Percentiles rank a stretch among this genome's conserved stretches.
phyloP scores from a whole-genome alignment of 1,284 basidiomycete genomes.

The Inonotus hispidus region DNA sequence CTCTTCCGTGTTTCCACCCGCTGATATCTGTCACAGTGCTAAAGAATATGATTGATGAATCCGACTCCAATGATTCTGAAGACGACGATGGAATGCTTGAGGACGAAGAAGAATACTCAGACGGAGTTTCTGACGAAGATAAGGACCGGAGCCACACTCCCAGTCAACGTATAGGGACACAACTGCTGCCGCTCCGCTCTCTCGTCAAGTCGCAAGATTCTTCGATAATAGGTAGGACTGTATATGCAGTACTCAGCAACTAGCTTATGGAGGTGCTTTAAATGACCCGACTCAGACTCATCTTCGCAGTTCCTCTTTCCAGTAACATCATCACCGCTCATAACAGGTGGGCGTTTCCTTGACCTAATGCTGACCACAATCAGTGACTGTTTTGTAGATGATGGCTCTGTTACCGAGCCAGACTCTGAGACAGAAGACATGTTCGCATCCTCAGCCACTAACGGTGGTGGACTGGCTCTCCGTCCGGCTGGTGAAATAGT shows the following conservation, averaged over 20 bases:
- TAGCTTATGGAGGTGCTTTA: neutral
- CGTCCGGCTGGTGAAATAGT: neutral
- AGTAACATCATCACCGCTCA: neutral
- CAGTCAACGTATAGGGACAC: neutral
- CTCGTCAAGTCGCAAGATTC: neutral
- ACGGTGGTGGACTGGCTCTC: neutral
- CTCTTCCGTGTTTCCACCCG: neutral
- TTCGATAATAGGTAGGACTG: constrained; percentile 4
- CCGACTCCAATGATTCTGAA: neutral
- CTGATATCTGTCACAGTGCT: constrained; percentile 2
- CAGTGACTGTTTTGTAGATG: neutral
- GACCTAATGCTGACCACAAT: neutral
- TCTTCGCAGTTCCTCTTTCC: neutral
- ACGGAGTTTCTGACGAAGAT: constrained; percentile 12
- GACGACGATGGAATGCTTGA: constrained; percentile 18
- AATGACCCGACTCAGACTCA: neutral
- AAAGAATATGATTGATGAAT: neutral
- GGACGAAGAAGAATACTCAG: constrained; percentile 18
- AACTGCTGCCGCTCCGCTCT: neutral
- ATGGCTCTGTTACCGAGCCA: constrained; percentile 38
- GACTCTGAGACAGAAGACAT: constrained; percentile 33
- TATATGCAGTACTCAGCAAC: neutral
- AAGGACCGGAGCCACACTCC: neutral
- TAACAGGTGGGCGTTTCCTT: neutral
- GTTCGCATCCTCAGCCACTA: neutral